Base-by-base conservation (phyloP, 2,329 filamentous ascomycete genomes). In the Neonectria faginata region DNA sequence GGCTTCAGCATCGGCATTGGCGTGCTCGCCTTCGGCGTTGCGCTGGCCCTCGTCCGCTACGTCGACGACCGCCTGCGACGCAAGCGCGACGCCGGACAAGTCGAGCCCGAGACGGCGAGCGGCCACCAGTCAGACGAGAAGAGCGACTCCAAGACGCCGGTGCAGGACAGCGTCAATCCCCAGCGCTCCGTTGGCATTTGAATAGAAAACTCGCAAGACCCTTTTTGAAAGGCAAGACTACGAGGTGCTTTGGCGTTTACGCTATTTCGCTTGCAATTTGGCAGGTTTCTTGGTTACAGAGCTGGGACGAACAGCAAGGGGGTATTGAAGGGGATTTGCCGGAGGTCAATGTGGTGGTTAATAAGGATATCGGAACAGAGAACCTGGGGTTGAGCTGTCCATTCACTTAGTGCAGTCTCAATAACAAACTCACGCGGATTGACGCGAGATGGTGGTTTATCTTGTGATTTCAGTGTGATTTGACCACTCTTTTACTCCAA, bases 1-100 rank as follows among this genome's bases (percentile, higher is more conserved):
- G 85, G 80, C 1, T 88, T 86, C 70, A 79, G 76, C 22, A 75
- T 85, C 62, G 78, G 78, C 45, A 82, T 82, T 29, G 80, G 76
- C 3, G 77, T 86, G 0, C 77, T 86, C 5, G 69, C 79, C 0
- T 67, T 83, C n/a, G 83, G 81, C 12, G 66, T 84, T 2, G 10
- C 70, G 0, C 69, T 85, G 3, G 81, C 83, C 10, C 63, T 79
- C 3, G 62, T 81, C 5, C 75, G 84, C 29, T 83, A 78, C 62
- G 61, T 83, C 11, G 83, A 86, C 39, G 82, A 85, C 33, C 67
- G 70, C 20, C 55, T 73, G 12, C 71, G 69, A 57, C 70, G 71
- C 1, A 59, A 61, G 3, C 52, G 64, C 22, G 64, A 52, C 20
- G 69, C 67, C 8, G 25, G 55, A 2, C 33, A 57, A 0, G 36